Percentiles rank a stretch among this genome's conserved stretches.
Conservation (phyloP, 768 basidiomycete species). For the Tylopilus plumbeoviolaceoides region DNA sequence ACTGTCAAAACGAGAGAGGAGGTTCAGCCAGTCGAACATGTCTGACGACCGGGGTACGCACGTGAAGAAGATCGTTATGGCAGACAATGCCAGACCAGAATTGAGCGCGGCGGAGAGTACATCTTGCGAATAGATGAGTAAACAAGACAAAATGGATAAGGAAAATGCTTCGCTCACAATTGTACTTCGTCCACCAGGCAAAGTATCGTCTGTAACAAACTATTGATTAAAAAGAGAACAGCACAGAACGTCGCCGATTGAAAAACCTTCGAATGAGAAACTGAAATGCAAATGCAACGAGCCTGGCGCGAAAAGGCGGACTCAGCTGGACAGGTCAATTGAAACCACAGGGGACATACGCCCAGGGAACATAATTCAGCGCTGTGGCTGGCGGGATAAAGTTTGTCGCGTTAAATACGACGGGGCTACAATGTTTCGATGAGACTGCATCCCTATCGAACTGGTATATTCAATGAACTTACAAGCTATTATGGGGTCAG, state of each 20-base stretch:
- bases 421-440: conserved; percentile 31
- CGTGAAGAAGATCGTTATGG: conserved; percentile 68
- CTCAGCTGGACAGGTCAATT: no score
- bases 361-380: conserved; percentile 81
- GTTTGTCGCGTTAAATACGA: conserved; percentile 66
- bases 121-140: conserved; percentile 35
- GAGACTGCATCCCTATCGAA: no score
- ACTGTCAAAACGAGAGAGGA: conserved; percentile 3
- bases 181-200: conserved; percentile 75
- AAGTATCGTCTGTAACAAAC: conserved; percentile 43
- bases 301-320: no score
- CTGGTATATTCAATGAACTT: no score
- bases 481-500: no score
- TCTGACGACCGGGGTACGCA: conserved; percentile 27
- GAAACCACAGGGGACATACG: conserved; percentile 26
- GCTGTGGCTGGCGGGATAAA: conserved; percentile 80
- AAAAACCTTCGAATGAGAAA: no score
- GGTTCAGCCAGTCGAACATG: no score
- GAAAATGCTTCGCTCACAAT: conserved; percentile 42
- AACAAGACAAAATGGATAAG: background rate
- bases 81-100: conserved; percentile 64
- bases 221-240: no score
- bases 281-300: no score
- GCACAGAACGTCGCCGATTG: no score
- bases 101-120: conserved; percentile 74